phyloP scores from a whole-genome alignment of 495 filamentous ascomycete species.

The Lasiosphaeriaceae sp. region DNA sequence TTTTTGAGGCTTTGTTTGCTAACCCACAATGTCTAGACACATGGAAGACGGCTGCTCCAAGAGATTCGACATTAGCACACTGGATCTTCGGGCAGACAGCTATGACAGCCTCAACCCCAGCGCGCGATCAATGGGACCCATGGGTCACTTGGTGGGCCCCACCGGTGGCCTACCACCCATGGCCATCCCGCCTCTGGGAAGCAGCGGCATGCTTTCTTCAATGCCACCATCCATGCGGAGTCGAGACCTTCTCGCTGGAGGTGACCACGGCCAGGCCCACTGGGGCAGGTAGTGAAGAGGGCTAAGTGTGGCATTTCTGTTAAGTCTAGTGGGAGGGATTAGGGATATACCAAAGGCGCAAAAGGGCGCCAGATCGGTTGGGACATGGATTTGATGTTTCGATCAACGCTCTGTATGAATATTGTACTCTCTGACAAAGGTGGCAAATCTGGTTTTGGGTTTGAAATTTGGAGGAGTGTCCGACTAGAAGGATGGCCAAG shows the following conservation, averaged over 20 bases:
- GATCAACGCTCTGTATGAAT: slow-evolving; percentile 1
- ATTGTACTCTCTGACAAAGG: background rate
- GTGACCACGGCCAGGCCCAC: slow-evolving; percentile 17
- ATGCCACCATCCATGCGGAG: slow-evolving; percentile 35
- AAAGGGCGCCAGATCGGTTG: background rate
- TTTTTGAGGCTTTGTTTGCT: background rate
- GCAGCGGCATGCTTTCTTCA: slow-evolving; percentile 31
- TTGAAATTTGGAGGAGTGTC: background rate
- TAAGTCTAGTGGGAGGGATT: background rate
- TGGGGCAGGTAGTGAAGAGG: slow-evolving; percentile 25
- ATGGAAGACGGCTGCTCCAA: slow-evolving; percentile 78
- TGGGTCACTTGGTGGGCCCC: slow-evolving; percentile 23
- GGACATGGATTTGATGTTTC: background rate
- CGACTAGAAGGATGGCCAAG: background rate
- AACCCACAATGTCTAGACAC: slow-evolving; percentile 48
- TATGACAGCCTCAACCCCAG: slow-evolving; percentile 28
- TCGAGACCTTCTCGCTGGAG: slow-evolving; percentile 11
- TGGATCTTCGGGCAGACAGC: slow-evolving; percentile 41
- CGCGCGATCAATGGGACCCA: slow-evolving; percentile 18
- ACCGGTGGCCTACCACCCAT: slow-evolving; percentile 37
- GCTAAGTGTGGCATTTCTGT: background rate
- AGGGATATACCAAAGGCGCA: background rate
- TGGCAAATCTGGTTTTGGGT: background rate
- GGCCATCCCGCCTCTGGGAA: slow-evolving; percentile 37
- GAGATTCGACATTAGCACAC: slow-evolving; percentile 56